Evolutionary conservation across 1,284 basidiomycete species (phyloP).

Genomic region (Ganoderma resinaceum): DNA sequence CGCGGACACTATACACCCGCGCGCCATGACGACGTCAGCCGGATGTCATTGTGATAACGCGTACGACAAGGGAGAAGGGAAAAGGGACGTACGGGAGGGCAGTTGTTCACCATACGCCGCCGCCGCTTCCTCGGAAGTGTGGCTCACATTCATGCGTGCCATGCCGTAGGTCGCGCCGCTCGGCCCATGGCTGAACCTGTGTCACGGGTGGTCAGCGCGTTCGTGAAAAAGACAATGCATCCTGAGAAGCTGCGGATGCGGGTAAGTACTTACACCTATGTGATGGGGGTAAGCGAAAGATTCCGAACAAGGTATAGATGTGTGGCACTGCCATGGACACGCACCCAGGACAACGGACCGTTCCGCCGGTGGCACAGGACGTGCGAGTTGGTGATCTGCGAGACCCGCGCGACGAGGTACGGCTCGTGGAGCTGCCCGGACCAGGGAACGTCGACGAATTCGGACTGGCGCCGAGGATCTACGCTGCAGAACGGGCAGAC

Average conservation of each 20-base stretch:
- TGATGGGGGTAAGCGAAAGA: neutral
- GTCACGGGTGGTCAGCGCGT: neutral
- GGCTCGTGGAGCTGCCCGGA: neutral
- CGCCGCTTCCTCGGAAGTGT: neutral
- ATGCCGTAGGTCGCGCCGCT: neutral
- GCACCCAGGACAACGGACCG: neutral
- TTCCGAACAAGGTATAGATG: neutral
- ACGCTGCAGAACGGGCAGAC: neutral
- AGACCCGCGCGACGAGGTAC: neutral
- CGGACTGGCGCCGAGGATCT: neutral
- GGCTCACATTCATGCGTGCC: neutral
- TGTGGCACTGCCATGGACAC: too few species aligned
- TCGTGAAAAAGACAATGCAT: neutral
- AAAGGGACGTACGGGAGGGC: neutral
- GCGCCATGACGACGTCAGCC: neutral
- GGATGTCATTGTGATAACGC: neutral
- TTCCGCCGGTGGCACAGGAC: neutral
- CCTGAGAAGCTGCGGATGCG: neutral
- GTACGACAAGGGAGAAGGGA: neutral
- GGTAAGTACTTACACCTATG: neutral
- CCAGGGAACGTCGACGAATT: neutral
- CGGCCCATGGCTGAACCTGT: neutral
- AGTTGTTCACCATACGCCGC: neutral
- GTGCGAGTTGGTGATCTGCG: neutral
- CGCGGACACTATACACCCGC: neutral